Evolutionary conservation across 2,329 filamentous ascomycete species (phyloP), one percentile per base, ranked within the genome.

Genomic region (Aureobasidium namibiae): DNA sequence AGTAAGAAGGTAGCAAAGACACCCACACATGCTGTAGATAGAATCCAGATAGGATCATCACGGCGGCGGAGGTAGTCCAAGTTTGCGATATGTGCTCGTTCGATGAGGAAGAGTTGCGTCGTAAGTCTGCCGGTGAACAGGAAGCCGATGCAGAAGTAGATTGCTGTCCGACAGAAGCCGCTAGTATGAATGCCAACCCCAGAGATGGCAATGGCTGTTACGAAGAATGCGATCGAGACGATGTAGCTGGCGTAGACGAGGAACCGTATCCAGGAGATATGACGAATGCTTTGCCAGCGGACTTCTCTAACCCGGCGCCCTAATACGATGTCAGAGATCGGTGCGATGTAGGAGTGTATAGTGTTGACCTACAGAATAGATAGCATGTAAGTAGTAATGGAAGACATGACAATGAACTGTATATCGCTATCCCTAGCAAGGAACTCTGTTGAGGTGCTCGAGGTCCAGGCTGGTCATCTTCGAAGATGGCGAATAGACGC

Each of bases 81-180:
- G 38, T 73, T 68, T 16, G 76, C 63, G 7, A 69, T 68, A 61
- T 76, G 74, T 10, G 69, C 68, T 24, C 75, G 67, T 60, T 77
- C 75, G 24, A 76, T 68, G 1, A 77, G 67, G 60, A 76, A 76
- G 4, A 75, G 61, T 57, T 76, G 75, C 61, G 72, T 67, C 23
- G 65, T 56, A 2, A 70, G 59, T 46, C 75, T 74, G 56, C 65
- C 68, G 8, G 61, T 62, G n/a, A 72, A 61, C 59, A 72, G 73
- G 62, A 73, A 76, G 4, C 65, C 64, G 3, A 76, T 60, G 59
- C 74, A 77, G 23, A 73, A 60, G 33, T 69, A 66, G 42, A 74
- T 70, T 1, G 71, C 69, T 1, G 64, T 63, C n/a, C 65, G 65
- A 60, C 74, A 76, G 16, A 64, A 61, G 3, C 41, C 34, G 2